Base-by-base conservation (phyloP, 179 eudicot genomes). In the Kewa caespitosa region DNA sequence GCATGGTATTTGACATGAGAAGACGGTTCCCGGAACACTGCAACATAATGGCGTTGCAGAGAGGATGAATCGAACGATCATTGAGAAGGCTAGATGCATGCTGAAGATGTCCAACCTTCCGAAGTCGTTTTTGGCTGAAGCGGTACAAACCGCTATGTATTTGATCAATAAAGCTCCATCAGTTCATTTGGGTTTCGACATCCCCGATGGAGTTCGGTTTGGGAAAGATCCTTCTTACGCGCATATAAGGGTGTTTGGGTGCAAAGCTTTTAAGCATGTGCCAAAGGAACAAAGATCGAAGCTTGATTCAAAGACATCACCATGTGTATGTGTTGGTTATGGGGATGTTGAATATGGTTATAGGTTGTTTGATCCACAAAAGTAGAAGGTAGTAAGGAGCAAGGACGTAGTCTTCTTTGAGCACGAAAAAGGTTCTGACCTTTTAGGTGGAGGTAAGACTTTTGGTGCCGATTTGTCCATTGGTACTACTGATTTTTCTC, bases 91-190 rank as follows among this genome's bases (percentile, higher is more conserved):
- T 13, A 39, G 43, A 39, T 25, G 46, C 32, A 34, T 63, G 68
- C 27, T 70, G 17, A 70, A 62, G 15, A 70, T 70, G 74, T 27
- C 61, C 6, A 54, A 52, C 22, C 46, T 69, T 10, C 37, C 69
- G 1, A 69, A 76, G 41, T 20, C 14, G 27, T 76, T 76, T 30
- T 69, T 17, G 57, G 66, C 32, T 7, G 69, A 76, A 39, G 69
- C 37, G 0, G 69, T 60, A 0, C 5, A 27, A 8, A 8, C 23
- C 37, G 62, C 42, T n/a, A 30, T 38, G 0, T 76, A 59, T 38
- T 11, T 76, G 20, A 69, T 69, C 17, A 76, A 76, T 18, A 23
- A 33, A 5, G 15, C 38, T 1, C 61, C 74, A 8, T 76, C 76
- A 8, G 34, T 57, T 34, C 67, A 67, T 13, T 33, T 78, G 34